Percentiles rank a stretch among this genome's conserved stretches.
Evolutionary conservation across 495 filamentous ascomycete species (phyloP).

Genomic region (Penicillium bialowiezense): DNA sequence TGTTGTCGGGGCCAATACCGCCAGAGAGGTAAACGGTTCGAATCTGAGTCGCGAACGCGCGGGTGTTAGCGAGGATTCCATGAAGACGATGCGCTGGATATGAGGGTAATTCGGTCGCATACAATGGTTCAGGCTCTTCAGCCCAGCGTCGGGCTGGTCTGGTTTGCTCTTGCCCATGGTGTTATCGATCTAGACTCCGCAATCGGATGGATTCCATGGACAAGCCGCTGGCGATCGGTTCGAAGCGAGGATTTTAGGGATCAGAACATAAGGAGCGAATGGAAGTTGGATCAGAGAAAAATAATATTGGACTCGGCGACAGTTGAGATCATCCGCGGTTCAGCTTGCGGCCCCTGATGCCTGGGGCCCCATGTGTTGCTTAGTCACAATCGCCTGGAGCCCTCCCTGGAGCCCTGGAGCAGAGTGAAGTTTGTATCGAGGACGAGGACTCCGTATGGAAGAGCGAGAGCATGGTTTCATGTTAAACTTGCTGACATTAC

Average conservation of each 20-base stretch:
- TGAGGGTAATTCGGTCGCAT: slow-evolving; percentile 23
- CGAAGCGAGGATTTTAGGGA: not conserved
- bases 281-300: slow-evolving; percentile 15
- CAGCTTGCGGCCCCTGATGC: slow-evolving; percentile 7
- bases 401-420: too few species aligned
- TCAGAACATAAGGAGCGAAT: slow-evolving; percentile 25
- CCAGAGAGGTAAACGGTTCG: slow-evolving; percentile 79
- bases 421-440: too few species aligned
- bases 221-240: slow-evolving; percentile 20
- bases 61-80: slow-evolving; percentile 2
- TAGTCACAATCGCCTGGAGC: too few species aligned
- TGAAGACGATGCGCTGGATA: slow-evolving; percentile 1
- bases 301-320: too few species aligned
- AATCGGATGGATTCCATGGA: slow-evolving; percentile 24
- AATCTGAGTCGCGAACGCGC: slow-evolving; percentile 56
- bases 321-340: slow-evolving; percentile 3
- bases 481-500: too few species aligned
- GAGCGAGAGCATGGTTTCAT: too few species aligned
- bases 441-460: too few species aligned
- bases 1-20: slow-evolving; percentile 78
- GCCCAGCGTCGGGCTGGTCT: slow-evolving; percentile 63
- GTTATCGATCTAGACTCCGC: slow-evolving; percentile 20
- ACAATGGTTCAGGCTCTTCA: slow-evolving; percentile 76
- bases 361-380: not conserved
- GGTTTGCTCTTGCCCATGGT: slow-evolving; percentile 34